Evolutionary conservation across 345 rosid genomes (phyloP).

Genomic region (Tarenaya hassleriana): DNA sequence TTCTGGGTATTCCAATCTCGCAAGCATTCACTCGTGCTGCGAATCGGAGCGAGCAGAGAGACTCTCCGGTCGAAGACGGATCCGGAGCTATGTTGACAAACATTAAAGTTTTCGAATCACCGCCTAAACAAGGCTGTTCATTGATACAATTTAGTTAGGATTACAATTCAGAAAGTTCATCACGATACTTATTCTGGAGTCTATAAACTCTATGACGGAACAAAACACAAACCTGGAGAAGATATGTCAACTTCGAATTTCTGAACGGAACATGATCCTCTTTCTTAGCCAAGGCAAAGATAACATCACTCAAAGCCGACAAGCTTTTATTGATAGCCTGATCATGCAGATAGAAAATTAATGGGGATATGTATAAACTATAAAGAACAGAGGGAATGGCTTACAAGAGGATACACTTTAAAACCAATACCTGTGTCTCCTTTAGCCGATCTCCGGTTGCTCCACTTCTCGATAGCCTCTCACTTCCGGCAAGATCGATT

Average conservation of each 20-base stretch:
- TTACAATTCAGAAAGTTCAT: no score
- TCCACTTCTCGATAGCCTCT: constrained; percentile 82
- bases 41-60: constrained; percentile 86
- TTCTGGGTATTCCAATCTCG: constrained; percentile 94
- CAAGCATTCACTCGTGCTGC: constrained; percentile 98
- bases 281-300: constrained; percentile 85
- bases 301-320: constrained; percentile 75
- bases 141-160: no score
- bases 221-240: constrained; percentile 63
- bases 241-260: constrained; percentile 84
- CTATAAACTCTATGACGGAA: background rate
- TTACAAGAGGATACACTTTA: background rate
- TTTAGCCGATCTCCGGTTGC: constrained; percentile 87
- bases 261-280: constrained; percentile 94
- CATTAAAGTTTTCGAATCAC: constrained; percentile 92
- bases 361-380: constrained; percentile 1
- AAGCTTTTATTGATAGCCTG: constrained; percentile 95
- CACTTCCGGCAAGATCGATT: constrained; percentile 97
- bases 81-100: constrained; percentile 91
- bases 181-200: background rate
- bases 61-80: constrained; percentile 72
- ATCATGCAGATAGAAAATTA: constrained; percentile 16
- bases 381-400: background rate
- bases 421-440: constrained; percentile 88
- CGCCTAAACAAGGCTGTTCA: constrained; percentile 99